These are phyloP conservation scores for Microdochium bolleyi DNA, from an alignment of 2,329 filamentous ascomycete species.

Conservation along the genomic window DNA sequence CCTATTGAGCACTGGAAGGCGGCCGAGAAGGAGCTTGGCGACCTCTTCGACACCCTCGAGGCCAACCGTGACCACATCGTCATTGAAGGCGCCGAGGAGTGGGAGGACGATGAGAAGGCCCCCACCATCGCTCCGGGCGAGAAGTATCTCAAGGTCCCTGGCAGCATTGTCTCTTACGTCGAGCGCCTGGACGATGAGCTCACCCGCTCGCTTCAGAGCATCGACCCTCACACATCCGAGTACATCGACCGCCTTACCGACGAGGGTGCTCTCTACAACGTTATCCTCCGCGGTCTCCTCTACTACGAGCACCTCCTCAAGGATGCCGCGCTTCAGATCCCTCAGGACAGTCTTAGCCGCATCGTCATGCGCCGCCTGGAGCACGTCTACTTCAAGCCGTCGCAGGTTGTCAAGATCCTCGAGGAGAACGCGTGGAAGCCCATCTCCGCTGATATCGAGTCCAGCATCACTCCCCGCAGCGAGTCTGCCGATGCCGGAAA, in stretches of 20 bases:
- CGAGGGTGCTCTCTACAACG: conserved; percentile 83
- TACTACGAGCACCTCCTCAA: conserved; percentile 80
- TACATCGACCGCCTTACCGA: conserved; percentile 94
- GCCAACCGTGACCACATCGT: conserved; percentile 74
- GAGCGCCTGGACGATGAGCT: conserved; percentile 97
- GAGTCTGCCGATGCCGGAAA: conserved; percentile 60
- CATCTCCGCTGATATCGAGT: conserved; percentile 63
- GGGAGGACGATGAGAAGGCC: conserved; percentile 97
- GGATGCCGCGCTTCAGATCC: conserved; percentile 60
- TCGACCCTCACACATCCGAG: conserved; percentile 96
- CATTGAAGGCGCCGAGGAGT: conserved; percentile 88
- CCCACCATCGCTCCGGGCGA: conserved; percentile 67
- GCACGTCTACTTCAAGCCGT: conserved; percentile 98
- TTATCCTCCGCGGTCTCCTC: conserved; percentile 78
- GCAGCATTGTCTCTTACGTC: conserved; percentile 88
- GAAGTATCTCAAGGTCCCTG: conserved; percentile 82
- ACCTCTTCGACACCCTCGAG: conserved; percentile 73
- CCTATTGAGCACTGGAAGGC: conserved; percentile 94
- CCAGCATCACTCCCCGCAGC: conserved; percentile 68
- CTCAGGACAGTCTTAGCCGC: conserved; percentile 85
- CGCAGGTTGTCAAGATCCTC: conserved; percentile 85
- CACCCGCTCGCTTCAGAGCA: conserved; percentile 90
- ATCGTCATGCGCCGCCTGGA: conserved; percentile 90
- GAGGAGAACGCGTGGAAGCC: conserved; percentile 92
- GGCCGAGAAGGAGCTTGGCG: conserved; percentile 77